phyloP scores from a whole-genome alignment of 139 green algal species.

The Pseudopediastrum boryanum region DNA sequence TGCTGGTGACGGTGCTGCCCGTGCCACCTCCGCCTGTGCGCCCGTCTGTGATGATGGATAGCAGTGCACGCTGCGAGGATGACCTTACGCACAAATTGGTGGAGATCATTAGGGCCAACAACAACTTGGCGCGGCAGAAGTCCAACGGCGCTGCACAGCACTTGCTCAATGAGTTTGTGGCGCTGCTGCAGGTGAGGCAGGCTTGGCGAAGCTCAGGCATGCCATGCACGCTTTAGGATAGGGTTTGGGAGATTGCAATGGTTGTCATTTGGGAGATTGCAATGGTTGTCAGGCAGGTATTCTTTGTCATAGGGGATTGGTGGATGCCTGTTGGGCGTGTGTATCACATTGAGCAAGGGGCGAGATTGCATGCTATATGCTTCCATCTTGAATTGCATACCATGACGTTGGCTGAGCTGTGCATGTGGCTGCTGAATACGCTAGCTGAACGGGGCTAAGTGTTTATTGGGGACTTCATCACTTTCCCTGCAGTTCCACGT shows the following conservation, averaged over 20 bases:
- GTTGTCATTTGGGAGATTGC: no score
- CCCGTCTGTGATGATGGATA: constrained; percentile 95
- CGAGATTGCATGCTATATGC: no score
- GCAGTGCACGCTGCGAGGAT: constrained; percentile 87
- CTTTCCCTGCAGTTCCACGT: constrained; percentile 84
- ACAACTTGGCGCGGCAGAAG: constrained; percentile 83
- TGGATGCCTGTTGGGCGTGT: no score
- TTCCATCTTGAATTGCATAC: no score
- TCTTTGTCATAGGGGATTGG: no score
- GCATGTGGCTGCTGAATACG: no score
- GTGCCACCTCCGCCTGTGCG: constrained; percentile 89
- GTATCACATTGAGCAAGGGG: no score
- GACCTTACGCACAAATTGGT: constrained; percentile 98
- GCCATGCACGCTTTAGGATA: background rate
- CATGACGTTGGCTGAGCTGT: no score
- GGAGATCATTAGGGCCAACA: constrained; percentile 96
- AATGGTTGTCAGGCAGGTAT: no score
- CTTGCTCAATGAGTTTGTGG: constrained; percentile 78
- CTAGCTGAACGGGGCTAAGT: no score
- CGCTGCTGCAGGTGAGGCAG: constrained; percentile 58
- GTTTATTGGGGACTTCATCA: no score
- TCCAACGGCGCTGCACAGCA: constrained; percentile 88
- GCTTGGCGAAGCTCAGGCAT: background rate
- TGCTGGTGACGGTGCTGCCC: constrained; percentile 93
- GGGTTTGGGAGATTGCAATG: background rate